phyloP scores from a whole-genome alignment of 257 asterid genomes.

The Nicotiana otophora region DNA sequence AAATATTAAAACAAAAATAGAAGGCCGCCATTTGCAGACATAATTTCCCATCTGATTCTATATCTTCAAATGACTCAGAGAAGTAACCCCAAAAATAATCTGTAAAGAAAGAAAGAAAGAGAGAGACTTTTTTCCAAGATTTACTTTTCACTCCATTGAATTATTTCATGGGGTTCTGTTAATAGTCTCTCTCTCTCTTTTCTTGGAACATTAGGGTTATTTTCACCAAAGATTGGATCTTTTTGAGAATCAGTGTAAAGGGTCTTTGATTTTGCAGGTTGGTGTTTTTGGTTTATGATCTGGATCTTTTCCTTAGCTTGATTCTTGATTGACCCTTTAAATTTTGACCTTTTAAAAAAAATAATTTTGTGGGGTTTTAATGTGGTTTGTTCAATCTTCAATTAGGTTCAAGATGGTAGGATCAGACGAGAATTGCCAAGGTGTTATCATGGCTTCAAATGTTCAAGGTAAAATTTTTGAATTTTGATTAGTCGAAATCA shows the following conservation, averaged over 20 bases:
- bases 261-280: neutral
- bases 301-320: neutral
- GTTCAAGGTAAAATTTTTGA: slow-evolving; percentile 32
- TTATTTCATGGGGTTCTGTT: slow-evolving; percentile 18
- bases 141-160: slow-evolving; percentile 6
- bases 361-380: neutral
- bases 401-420: slow-evolving; percentile 44
- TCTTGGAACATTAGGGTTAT: neutral
- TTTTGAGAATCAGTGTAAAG: neutral
- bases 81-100: neutral
- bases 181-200: slow-evolving; percentile 13
- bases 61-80: neutral
- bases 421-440: slow-evolving; percentile 57
- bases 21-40: neutral
- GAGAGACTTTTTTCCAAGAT: neutral
- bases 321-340: neutral
- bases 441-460: slow-evolving; percentile 45
- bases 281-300: slow-evolving; percentile 11
- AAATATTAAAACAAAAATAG: slow-evolving; percentile 9
- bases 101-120: neutral
- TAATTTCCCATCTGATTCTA: neutral
- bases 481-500: neutral
- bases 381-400: neutral
- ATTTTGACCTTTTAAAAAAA: neutral
- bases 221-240: neutral